These are phyloP conservation scores for Hypomyces perniciosus DNA, from an alignment of 2,329 filamentous ascomycete species.

Conservation along the genomic window DNA sequence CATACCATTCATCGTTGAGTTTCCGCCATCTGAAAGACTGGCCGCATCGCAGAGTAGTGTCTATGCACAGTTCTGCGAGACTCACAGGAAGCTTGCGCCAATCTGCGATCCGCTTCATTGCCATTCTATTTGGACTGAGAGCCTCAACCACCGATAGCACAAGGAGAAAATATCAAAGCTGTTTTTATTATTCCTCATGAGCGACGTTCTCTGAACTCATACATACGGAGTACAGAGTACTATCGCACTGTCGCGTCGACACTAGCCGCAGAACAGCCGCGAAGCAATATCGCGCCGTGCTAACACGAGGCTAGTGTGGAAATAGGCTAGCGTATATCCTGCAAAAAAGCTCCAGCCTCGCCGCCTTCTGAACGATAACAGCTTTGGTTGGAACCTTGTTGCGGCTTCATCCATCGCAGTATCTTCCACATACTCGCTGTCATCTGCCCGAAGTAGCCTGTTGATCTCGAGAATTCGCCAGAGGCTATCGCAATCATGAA, in stretches of 20 bases:
- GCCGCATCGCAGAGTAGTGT: conserved; percentile 88
- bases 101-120: conserved; percentile 52
- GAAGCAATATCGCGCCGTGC: background rate
- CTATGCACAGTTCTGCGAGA: conserved; percentile 82
- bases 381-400: conserved; percentile 23
- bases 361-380: conserved; percentile 20
- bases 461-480: conserved; percentile 12
- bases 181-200: too few species aligned
- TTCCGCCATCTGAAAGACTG: conserved; percentile 97
- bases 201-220: background rate
- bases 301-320: conserved; percentile 12
- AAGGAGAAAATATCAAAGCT: too few species aligned
- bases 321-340: conserved; percentile 22
- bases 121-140: conserved; percentile 21
- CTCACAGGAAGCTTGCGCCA: conserved; percentile 85
- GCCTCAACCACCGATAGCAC: too few species aligned
- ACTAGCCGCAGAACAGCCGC: conserved; percentile 13
- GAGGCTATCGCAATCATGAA: conserved; percentile 55
- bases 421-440: conserved; percentile 14
- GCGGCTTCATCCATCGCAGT: conserved; percentile 22
- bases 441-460: conserved; percentile 15
- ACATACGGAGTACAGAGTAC: background rate
- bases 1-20: conserved; percentile 74
- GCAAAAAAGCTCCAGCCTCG: conserved; percentile 44
- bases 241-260: conserved; percentile 1